Conservation (phyloP, 2,329 filamentous ascomycete species). For the Trichoderma sp. region DNA sequence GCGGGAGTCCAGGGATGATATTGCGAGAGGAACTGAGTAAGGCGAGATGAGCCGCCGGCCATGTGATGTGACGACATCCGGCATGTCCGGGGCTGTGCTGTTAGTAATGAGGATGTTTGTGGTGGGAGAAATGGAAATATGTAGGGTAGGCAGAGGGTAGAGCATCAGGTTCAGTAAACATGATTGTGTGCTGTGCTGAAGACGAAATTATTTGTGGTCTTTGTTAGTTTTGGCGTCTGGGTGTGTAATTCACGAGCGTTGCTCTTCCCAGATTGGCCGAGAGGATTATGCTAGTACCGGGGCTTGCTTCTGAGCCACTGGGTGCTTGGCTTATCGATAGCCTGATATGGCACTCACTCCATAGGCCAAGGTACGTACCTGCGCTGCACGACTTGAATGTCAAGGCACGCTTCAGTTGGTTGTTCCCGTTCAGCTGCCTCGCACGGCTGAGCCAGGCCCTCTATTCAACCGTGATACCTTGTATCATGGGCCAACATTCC, state of each 20-base stretch:
- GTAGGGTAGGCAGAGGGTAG: not conserved
- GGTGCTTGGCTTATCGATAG: not conserved
- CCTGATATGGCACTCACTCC: not conserved
- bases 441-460: not conserved
- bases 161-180: not conserved
- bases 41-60: not conserved
- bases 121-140: not conserved
- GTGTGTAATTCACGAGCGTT: not conserved
- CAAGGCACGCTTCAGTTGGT: not conserved
- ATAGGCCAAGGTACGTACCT: not conserved
- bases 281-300: conserved; percentile 28
- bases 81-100: conserved; percentile 1
- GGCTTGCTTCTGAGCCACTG: not conserved
- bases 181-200: not conserved
- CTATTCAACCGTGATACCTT: not conserved
- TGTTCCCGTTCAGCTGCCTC: not conserved
- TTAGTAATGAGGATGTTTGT: not conserved
- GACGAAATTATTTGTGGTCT: conserved; percentile 5
- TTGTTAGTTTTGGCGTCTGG: not conserved
- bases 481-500: conserved; percentile 5
- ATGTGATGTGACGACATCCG: not conserved
- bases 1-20: conserved; percentile 49
- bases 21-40: conserved; percentile 47
- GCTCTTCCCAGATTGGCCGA: not conserved
- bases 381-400: not conserved